A percentile compares a stretch with the other conserved stretches of the same genome.
Evolutionary conservation across 768 basidiomycete genomes (phyloP).

Genomic region (Phaeolepiota aurea): DNA sequence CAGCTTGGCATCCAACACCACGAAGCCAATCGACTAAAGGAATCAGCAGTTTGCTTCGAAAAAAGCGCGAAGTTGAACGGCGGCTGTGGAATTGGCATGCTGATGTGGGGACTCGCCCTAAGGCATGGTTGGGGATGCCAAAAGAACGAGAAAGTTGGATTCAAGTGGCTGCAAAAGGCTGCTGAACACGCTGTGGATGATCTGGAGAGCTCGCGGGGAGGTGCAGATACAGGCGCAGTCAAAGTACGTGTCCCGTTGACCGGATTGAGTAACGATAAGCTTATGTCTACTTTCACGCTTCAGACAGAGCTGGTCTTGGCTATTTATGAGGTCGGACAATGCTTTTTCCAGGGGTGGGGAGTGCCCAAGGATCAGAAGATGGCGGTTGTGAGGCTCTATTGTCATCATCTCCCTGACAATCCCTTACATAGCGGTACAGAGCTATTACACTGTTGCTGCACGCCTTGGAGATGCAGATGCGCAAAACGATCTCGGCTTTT

Average conservation of each 20-base stretch:
- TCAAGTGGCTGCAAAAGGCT: constrained; percentile 76
- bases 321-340: constrained; percentile 88
- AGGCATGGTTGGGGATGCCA: constrained; percentile 85
- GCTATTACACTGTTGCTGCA: constrained; percentile 80
- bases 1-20: constrained; percentile 74
- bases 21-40: constrained; percentile 59
- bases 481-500: constrained; percentile 80
- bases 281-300: constrained; percentile 3
- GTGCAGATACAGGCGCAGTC: constrained; percentile 43
- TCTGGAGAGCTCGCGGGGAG: constrained; percentile 53
- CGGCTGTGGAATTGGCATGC: constrained; percentile 83
- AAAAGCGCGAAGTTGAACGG: constrained; percentile 64
- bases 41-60: constrained; percentile 71
- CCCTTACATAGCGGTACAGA: too few relatives aligned
- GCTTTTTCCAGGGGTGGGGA: constrained; percentile 92
- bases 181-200: constrained; percentile 76
- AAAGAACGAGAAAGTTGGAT: constrained; percentile 72
- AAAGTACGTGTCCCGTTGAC: constrained; percentile 38
- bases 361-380: constrained; percentile 82
- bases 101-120: constrained; percentile 85
- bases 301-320: constrained; percentile 80
- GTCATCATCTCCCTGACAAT: too few relatives aligned
- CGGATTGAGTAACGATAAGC: neutral
- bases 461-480: constrained; percentile 82
- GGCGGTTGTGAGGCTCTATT: constrained; percentile 55